Evolutionary conservation across 1,284 basidiomycete species (phyloP).

Genomic region (Pseudozyma sp.): DNA sequence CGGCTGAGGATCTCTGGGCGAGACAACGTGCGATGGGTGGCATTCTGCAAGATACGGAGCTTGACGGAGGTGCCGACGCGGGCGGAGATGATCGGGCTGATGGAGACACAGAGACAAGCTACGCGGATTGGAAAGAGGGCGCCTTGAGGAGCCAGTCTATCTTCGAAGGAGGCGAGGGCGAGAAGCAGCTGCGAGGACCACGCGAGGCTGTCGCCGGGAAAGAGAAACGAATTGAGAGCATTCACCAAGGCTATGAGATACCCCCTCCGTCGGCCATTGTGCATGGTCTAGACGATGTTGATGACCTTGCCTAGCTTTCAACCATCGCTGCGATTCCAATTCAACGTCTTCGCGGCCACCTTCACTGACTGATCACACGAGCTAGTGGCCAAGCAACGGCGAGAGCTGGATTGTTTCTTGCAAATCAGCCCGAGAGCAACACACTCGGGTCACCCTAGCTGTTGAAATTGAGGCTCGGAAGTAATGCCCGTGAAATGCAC

Average conservation of each 20-base stretch:
- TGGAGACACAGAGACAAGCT: constrained; percentile 12
- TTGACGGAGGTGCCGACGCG: constrained; percentile 16
- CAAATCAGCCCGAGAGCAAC: too few relatives aligned
- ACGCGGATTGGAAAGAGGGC: constrained; percentile 17
- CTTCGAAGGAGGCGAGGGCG: constrained; percentile 3
- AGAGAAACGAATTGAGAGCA: constrained; percentile 16
- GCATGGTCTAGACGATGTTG: constrained; percentile 7
- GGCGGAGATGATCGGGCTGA: not conserved
- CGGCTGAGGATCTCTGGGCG: constrained; percentile 53
- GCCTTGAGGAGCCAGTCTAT: not conserved
- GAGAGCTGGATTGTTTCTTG: too few relatives aligned
- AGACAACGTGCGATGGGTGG: constrained; percentile 53
- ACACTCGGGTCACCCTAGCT: too few relatives aligned
- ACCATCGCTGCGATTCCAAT: not conserved
- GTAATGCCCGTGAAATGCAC: constrained; percentile 37
- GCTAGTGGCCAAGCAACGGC: too few relatives aligned
- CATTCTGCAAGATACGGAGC: constrained; percentile 42
- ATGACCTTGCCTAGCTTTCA: constrained; percentile 17
- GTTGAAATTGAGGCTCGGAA: not conserved
- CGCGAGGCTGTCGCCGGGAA: constrained; percentile 3
- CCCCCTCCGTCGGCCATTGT: constrained; percentile 13
- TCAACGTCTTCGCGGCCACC: too few relatives aligned
- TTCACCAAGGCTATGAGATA: constrained; percentile 11
- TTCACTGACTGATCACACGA: too few relatives aligned
- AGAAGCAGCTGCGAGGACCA: not conserved